Evolutionary conservation across 1,284 basidiomycete species (phyloP), one percentile per base, ranked within the genome.

Genomic region (Phellopilus nigrolimitatus): DNA sequence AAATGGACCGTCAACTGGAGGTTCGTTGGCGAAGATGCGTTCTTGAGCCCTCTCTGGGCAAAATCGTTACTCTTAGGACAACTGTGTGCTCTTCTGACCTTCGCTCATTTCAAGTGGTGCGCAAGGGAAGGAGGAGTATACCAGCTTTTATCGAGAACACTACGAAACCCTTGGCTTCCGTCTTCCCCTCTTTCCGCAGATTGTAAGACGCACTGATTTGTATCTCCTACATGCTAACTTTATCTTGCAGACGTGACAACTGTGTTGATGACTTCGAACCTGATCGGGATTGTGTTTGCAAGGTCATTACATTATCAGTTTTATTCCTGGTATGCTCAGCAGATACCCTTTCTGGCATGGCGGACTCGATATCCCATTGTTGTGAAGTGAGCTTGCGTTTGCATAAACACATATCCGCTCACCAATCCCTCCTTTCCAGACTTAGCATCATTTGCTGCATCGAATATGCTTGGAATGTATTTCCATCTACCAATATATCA

Each of bases 1-100:
- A 84, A 91, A 64, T 99, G 95, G 95, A 98, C 95, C 0, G 95
- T 98, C 56, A 99, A 99, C 64, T 99, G 97, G 95, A 79, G 91
- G 30, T 90, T 97, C 62, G 59, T 99, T 1, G 69, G 77, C 19
- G 89, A 95, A 63, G 70, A 79, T 10, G 71, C 68, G 0, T 99
- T 99, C 68, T 67, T 92, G 39, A 85, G 80, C 54, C 64, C 68
- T 2, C 60, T 59, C 17, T 89, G 88, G 68, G 82, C 92, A 0
- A 70, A 65, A 31, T 65, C 69, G 0, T 73, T 99, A 15, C 70
- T 98, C 4, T 57, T 75, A 3, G 77, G 75, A 7, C 95, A 99
- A 62, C 64, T 81, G 3, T 63, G 66, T 0, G 67, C 75, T 1
- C 70, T 97, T 12, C 59, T 79, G 5, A 64, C 71, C 0, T 94